Conservation (phyloP, 768 basidiomycete genomes). For the Lactarius sp. region DNA sequence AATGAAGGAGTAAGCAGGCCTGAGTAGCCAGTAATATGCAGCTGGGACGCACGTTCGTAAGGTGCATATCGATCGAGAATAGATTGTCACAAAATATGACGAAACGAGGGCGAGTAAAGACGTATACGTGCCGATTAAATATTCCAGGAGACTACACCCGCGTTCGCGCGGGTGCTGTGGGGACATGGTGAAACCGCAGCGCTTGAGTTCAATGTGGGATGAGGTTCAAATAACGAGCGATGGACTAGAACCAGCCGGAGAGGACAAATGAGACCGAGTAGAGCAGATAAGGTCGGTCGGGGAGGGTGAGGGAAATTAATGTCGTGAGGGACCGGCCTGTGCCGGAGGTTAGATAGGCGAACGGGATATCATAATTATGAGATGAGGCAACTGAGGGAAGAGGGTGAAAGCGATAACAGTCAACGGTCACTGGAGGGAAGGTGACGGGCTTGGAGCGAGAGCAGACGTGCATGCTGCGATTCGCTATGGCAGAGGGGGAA, state of each 20-base stretch:
- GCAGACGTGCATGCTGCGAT: neutral
- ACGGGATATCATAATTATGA: neutral
- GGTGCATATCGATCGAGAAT: slow-evolving; percentile 10
- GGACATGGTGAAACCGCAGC: neutral
- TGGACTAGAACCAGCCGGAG: slow-evolving; percentile 1
- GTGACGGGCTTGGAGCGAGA: neutral
- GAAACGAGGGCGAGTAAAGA: slow-evolving; percentile 6
- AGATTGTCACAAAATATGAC: slow-evolving; percentile 15
- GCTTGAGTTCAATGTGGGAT: neutral
- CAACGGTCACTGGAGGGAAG: neutral
- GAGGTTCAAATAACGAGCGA: neutral
- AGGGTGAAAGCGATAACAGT: neutral
- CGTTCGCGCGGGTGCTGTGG: neutral
- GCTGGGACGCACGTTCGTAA: slow-evolving; percentile 18
- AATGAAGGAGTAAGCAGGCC: slow-evolving; percentile 15
- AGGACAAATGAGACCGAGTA: neutral
- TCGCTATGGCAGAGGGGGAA: neutral
- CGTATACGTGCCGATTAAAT: slow-evolving; percentile 7
- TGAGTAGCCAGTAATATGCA: slow-evolving; percentile 8
- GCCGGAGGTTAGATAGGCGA: neutral
- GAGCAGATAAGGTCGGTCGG: slow-evolving; percentile 1
- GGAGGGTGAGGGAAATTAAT: neutral
- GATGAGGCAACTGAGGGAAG: neutral
- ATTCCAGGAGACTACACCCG: neutral
- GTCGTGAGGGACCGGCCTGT: slow-evolving; percentile 8